phyloP scores from a whole-genome alignment of 441 rosid genomes.

The Kokia cookei region DNA sequence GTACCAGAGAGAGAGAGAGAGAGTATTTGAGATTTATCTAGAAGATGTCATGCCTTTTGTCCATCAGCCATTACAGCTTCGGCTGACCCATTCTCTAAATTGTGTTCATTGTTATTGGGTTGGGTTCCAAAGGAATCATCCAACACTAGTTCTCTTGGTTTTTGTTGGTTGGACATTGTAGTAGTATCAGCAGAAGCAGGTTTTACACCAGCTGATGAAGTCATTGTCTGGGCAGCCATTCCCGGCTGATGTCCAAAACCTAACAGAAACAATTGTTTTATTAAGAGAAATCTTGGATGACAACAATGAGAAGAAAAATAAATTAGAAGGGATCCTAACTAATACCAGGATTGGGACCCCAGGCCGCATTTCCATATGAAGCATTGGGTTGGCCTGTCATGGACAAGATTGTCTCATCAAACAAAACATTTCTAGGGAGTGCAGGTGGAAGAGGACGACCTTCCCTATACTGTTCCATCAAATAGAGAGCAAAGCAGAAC shows the following conservation, averaged over 20 bases:
- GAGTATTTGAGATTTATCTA: background rate
- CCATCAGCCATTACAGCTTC: constrained; percentile 43
- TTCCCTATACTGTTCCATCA: constrained; percentile 94
- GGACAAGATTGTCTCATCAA: constrained; percentile 76
- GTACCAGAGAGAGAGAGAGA: background rate
- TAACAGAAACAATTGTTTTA: constrained; percentile 20
- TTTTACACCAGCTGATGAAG: constrained; percentile 62
- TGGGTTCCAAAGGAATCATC: constrained; percentile 63
- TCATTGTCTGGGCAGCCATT: constrained; percentile 47
- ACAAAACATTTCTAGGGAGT: constrained; percentile 79
- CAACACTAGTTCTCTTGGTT: constrained; percentile 37
- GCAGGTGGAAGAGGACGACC: constrained; percentile 78
- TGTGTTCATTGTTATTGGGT: constrained; percentile 34
- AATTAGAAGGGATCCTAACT: constrained; percentile 14
- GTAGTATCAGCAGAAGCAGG: constrained; percentile 45
- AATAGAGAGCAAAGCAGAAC: constrained; percentile 88
- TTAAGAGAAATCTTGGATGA: constrained; percentile 4
- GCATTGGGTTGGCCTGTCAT: constrained; percentile 71
- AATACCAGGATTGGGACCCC: constrained; percentile 77
- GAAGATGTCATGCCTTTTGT: constrained; percentile 45
- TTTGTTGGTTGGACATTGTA: constrained; percentile 41
- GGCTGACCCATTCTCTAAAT: constrained; percentile 31
- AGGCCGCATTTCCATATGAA: constrained; percentile 60
- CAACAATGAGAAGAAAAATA: constrained; percentile 2
- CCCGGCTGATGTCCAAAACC: constrained; percentile 73